These are phyloP conservation scores for Phytophthora rubi DNA, from an alignment of 352 stramenopile species.

Conservation along the genomic window DNA sequence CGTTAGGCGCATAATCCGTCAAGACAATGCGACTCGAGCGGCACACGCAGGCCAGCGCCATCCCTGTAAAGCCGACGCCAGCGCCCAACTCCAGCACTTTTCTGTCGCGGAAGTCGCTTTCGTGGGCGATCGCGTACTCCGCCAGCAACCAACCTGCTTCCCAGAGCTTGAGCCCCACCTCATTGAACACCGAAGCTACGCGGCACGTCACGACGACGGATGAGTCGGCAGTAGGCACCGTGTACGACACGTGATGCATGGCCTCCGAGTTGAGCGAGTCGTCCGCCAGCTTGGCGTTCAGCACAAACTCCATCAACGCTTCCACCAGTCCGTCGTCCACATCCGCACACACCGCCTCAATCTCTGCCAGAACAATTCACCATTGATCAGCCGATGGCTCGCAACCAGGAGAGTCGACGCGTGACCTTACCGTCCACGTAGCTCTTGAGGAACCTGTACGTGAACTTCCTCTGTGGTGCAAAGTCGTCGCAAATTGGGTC, in stretches of 20 bases:
- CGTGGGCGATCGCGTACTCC: constrained; percentile 70
- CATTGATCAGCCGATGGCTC: too few relatives aligned
- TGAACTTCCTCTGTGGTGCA: constrained; percentile 64
- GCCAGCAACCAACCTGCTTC: constrained; percentile 80
- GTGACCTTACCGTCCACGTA: constrained; percentile 57
- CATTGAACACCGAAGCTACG: constrained; percentile 82
- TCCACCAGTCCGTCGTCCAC: constrained; percentile 60
- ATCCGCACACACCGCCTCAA: constrained; percentile 54
- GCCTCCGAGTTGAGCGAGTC: constrained; percentile 50
- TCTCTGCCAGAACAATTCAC: constrained; percentile 40
- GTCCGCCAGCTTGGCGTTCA: constrained; percentile 40
- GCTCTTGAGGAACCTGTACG: constrained; percentile 73
- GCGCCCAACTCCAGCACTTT: constrained; percentile 78
- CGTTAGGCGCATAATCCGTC: constrained; percentile 80
- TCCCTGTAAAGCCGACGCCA: constrained; percentile 73
- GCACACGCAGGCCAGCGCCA: constrained; percentile 59
- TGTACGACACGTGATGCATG: constrained; percentile 82
- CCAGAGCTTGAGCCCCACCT: constrained; percentile 87
- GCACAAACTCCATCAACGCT: constrained; percentile 66
- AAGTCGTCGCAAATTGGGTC: constrained; percentile 69
- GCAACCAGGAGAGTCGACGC: too few relatives aligned
- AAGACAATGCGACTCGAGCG: constrained; percentile 52
- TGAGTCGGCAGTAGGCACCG: constrained; percentile 30
- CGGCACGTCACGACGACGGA: constrained; percentile 66
- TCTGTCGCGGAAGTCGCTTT: constrained; percentile 50